Evolutionary conservation across 768 basidiomycete species (phyloP).

Genomic region (Lanmaoa rubissima): DNA sequence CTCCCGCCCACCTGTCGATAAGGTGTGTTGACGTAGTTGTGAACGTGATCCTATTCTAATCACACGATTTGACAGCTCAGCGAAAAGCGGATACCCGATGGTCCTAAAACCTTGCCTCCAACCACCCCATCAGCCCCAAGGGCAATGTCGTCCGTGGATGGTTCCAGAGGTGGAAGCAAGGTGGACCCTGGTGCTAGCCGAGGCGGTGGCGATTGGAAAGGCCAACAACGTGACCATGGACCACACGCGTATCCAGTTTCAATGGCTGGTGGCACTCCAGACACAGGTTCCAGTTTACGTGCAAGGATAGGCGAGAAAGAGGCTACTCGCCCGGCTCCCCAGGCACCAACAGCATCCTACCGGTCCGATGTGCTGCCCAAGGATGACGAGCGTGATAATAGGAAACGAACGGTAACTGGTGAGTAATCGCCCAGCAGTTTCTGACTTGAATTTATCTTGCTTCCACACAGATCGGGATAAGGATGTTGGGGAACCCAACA

Average conservation of each 20-base stretch:
- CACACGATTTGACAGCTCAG: constrained; percentile 33
- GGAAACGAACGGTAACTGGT: constrained; percentile 74
- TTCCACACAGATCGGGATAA: constrained; percentile 58
- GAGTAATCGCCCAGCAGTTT: constrained; percentile 21
- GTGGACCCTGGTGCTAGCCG: constrained; percentile 36
- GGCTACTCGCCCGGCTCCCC: constrained; percentile 37
- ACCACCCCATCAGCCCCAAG: constrained; percentile 69
- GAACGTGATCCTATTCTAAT: constrained; percentile 1
- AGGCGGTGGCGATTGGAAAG: constrained; percentile 52
- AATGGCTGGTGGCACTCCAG: constrained; percentile 18
- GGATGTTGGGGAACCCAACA: constrained; percentile 42
- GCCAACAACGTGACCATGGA: constrained; percentile 35
- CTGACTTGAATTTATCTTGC: constrained; percentile 2
- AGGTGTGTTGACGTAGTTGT: constrained; percentile 43
- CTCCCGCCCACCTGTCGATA: constrained; percentile 51
- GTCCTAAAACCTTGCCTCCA: constrained; percentile 52
- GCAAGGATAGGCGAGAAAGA: constrained; percentile 67
- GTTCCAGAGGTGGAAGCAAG: constrained; percentile 39
- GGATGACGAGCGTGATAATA: constrained; percentile 65
- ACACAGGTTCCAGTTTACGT: constrained; percentile 41
- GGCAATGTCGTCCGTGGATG: constrained; percentile 58
- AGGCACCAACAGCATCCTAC: constrained; percentile 42
- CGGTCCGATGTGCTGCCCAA: constrained; percentile 43
- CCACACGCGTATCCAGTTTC: constrained; percentile 24
- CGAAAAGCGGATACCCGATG: constrained; percentile 59